Conservation (phyloP, 1,284 basidiomycete species). For the Leucoagaricus sp. region DNA sequence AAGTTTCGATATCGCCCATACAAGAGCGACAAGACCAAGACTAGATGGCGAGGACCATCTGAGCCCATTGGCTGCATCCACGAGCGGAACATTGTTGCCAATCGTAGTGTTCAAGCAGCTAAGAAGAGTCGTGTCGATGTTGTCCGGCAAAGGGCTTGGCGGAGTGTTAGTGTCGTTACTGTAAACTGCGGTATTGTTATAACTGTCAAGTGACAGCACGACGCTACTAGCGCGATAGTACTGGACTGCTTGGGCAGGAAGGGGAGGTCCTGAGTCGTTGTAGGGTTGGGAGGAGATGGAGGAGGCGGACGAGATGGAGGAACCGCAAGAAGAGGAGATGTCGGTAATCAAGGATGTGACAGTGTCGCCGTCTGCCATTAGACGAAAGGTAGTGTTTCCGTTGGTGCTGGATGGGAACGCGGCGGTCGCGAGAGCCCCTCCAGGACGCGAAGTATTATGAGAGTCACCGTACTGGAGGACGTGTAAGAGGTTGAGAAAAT, state of each 20-base stretch:
- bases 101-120: constrained; percentile 50
- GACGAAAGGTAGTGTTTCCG: constrained; percentile 49
- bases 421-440: constrained; percentile 53
- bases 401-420: constrained; percentile 46
- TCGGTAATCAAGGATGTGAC: constrained; percentile 48
- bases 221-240: constrained; percentile 62
- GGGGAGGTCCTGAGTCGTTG: constrained; percentile 34
- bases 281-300: constrained; percentile 21
- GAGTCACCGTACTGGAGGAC: constrained; percentile 49
- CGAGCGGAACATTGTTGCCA: constrained; percentile 29
- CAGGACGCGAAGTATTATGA: constrained; percentile 56
- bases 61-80: constrained; percentile 20
- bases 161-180: constrained; percentile 41
- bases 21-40: constrained; percentile 26
- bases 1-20: constrained; percentile 22
- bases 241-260: constrained; percentile 55
- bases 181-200: constrained; percentile 55
- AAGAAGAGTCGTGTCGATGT: constrained; percentile 49
- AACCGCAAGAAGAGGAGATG: constrained; percentile 49
- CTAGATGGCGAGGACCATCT: constrained; percentile 22
- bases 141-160: constrained; percentile 50
- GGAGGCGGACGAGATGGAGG: constrained; percentile 22
- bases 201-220: constrained; percentile 59
- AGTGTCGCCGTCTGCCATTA: constrained; percentile 62
- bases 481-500: neutral